Conservation (phyloP, 352 stramenopile genomes). For the Thalassiosira allenii region DNA sequence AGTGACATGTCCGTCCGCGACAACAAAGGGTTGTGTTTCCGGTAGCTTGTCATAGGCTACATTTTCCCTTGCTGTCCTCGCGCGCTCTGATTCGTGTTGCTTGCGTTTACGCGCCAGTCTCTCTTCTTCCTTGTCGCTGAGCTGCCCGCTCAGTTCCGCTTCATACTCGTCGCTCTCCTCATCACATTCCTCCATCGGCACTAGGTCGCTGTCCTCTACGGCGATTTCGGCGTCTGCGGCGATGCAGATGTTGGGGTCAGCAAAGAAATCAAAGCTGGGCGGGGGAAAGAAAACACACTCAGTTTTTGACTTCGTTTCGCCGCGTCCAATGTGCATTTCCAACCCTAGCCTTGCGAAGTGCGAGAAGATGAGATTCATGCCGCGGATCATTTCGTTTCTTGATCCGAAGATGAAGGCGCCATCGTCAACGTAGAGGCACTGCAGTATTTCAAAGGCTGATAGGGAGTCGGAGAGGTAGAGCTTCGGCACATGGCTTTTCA, state of each 20-base stretch:
- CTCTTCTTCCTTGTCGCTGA: not conserved
- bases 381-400: conserved; percentile 8
- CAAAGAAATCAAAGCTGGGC: conserved; percentile 11
- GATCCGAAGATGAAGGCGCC: conserved; percentile 16
- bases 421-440: conserved; percentile 17
- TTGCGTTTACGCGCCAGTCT: too few relatives aligned
- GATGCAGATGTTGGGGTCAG: not conserved
- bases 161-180: not conserved
- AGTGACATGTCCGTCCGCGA: conserved; percentile 1
- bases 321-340: conserved; percentile 38
- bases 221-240: not conserved
- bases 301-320: conserved; percentile 22
- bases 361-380: conserved; percentile 20
- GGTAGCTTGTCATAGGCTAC: conserved; percentile 2
- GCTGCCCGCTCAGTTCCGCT: not conserved
- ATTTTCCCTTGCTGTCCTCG: not conserved
- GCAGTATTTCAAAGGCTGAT: not conserved
- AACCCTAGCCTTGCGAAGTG: conserved; percentile 25
- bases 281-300: conserved; percentile 21
- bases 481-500: not conserved
- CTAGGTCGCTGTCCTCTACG: too few relatives aligned
- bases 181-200: too few relatives aligned
- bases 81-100: not conserved
- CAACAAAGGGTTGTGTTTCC: not conserved
- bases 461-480: not conserved